These are phyloP conservation scores for Tremellales sp. DNA, from an alignment of 1,284 basidiomycete genomes.

Conservation along the genomic window DNA sequence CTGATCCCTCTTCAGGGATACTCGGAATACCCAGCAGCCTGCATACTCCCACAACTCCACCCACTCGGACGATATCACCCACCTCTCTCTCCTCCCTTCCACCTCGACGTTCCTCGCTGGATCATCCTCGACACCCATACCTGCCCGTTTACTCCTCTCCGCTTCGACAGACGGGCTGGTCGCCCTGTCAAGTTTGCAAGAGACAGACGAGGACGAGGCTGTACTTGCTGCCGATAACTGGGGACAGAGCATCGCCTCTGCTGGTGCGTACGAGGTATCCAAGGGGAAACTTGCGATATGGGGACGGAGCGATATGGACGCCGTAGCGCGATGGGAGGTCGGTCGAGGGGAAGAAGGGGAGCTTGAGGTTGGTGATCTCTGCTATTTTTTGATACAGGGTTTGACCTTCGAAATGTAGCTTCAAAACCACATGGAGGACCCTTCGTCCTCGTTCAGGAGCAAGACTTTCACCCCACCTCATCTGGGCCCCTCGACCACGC, in stretches of 20 bases:
- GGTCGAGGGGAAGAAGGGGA: constrained; percentile 32
- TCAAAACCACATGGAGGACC: constrained; percentile 24
- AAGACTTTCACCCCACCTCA: constrained; percentile 24
- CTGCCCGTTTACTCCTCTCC: constrained; percentile 47
- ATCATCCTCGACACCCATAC: constrained; percentile 16
- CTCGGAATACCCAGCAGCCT: constrained; percentile 39
- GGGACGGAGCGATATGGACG: constrained; percentile 49
- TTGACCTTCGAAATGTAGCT: constrained; percentile 19
- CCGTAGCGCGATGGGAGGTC: constrained; percentile 40
- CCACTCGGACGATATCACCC: constrained; percentile 54
- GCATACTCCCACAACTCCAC: constrained; percentile 50
- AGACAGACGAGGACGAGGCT: constrained; percentile 52
- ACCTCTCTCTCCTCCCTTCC: constrained; percentile 49
- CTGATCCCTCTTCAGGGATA: constrained; percentile 37
- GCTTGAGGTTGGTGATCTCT: constrained; percentile 30
- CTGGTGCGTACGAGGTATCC: constrained; percentile 20
- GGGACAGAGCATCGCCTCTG: constrained; percentile 44
- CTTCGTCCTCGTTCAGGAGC: constrained; percentile 34
- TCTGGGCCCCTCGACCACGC: constrained; percentile 20
- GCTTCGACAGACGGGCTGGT: constrained; percentile 52
- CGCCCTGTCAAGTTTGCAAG: constrained; percentile 47
- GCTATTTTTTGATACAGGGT: neutral
- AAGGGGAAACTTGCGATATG: constrained; percentile 42
- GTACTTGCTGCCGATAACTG: constrained; percentile 47
- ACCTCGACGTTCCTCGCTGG: constrained; percentile 29